Evolutionary conservation across 768 basidiomycete species (phyloP).

Genomic region (Podaxis mareebaensis): DNA sequence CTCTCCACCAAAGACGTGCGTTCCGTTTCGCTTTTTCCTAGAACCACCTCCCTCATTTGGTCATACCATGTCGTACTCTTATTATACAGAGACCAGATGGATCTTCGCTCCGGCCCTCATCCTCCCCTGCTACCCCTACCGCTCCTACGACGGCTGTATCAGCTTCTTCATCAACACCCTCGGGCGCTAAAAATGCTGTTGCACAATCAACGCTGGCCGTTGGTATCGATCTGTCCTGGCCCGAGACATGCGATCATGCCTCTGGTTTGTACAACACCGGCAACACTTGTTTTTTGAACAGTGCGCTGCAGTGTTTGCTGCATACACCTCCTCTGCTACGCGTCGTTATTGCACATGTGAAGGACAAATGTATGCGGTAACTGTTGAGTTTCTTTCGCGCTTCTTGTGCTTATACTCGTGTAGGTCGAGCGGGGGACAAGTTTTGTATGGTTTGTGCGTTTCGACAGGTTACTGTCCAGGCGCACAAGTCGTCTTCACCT

Average conservation of each 20-base stretch:
- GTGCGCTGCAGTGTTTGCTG: conserved; percentile 87
- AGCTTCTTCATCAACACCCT: conserved; percentile 25
- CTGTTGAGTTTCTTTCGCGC: conserved; percentile 9
- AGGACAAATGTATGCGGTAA: conserved; percentile 60
- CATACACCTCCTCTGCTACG: conserved; percentile 88
- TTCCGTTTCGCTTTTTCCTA: conserved; percentile 34
- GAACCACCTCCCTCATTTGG: background rate
- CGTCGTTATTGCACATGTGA: conserved; percentile 52
- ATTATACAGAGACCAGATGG: conserved; percentile 19
- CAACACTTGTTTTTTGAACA: conserved; percentile 97
- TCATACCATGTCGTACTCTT: conserved; percentile 4
- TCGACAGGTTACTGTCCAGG: conserved; percentile 52
- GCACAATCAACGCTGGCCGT: conserved; percentile 31
- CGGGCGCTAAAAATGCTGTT: conserved; percentile 27
- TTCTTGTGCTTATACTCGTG: background rate
- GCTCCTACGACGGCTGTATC: conserved; percentile 20
- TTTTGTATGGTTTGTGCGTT: conserved; percentile 86
- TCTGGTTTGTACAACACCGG: conserved; percentile 80
- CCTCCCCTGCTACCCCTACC: conserved; percentile 14
- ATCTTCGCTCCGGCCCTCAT: background rate
- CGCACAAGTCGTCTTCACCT: conserved; percentile 45
- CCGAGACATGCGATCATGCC: conserved; percentile 45
- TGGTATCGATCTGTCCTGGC: conserved; percentile 67
- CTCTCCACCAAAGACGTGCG: conserved; percentile 40
- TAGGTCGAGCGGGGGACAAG: conserved; percentile 41